Evolutionary conservation across 2,329 filamentous ascomycete genomes (phyloP), one percentile per base, ranked within the genome.

Genomic region (Hymenoscyphus infarciens): DNA sequence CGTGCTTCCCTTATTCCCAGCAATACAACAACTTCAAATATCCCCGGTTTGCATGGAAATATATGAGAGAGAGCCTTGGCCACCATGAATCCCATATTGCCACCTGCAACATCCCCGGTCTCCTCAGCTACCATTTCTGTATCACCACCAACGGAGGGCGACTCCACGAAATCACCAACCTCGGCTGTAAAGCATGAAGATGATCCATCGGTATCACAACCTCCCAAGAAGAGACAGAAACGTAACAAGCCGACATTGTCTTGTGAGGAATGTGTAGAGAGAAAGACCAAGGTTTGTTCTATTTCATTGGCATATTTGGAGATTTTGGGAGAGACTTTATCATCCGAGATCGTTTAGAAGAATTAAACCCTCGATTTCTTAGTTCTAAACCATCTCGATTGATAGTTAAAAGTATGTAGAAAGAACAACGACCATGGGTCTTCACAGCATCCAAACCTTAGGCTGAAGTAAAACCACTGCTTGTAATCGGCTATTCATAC

Each of bases 201-300:
- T 57, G 66, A 42, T 13, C 58, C 61, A 22, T 7, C 39, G 27
- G n/a, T 35, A 3, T 25, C n/a, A 16, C 67, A 69, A 53, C 69
- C 66, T 11, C 61, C 63, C 3, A 74, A 69, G 65, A 90, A 90
- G 79, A 91, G 89, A 77, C 90, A 93, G 77, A 92, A 90, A 78
- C 85, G 90, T 56, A 94, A 94, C 77, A 94, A 94, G 75, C 90
- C 90, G 3, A 93, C 90, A 1, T 74, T 93, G 66, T 91, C 88
- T 57, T 93, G 90, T 71, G 83, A 87, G 65, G 89, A 92, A 74
- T 94, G 90, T 72, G 90, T 93, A 25, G 89, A 92, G 76, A 81
- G 90, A 68, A 93, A 93, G 77, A 93, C 90, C 27, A 93, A 91
- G 81, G 88, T 88, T 74, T 60, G 70, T 59, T 3, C 13, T 55